A percentile compares a stretch with the other conserved stretches of the same genome.
Conservation (phyloP, 2,329 filamentous ascomycete species). For the Claviceps digitariae region DNA sequence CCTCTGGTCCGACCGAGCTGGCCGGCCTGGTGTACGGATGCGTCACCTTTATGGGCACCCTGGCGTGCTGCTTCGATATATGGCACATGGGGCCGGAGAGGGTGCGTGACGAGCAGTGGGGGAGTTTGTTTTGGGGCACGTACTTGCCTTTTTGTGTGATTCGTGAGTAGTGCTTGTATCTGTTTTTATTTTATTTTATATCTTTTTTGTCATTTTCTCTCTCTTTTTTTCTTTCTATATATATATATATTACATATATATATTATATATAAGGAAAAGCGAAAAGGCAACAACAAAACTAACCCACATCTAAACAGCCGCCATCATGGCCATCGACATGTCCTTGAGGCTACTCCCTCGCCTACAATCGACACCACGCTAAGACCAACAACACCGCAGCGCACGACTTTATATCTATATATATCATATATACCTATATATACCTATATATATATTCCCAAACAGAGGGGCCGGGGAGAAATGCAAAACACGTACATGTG, state of each 20-base stretch:
- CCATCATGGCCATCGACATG: slow-evolving; percentile 40
- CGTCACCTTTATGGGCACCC: slow-evolving; percentile 36
- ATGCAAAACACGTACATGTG: no score
- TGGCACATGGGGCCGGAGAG: slow-evolving; percentile 32
- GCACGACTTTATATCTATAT: no score
- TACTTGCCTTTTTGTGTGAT: slow-evolving; percentile 39
- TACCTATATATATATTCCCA: no score
- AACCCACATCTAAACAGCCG: slow-evolving; percentile 26
- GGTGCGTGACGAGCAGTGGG: slow-evolving; percentile 25
- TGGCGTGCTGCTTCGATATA: slow-evolving; percentile 37
- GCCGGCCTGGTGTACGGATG: slow-evolving; percentile 37
- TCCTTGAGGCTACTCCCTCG: slow-evolving; percentile 34
- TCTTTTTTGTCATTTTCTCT: no score
- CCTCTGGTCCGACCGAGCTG: slow-evolving; percentile 30
- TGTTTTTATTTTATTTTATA: background rate
- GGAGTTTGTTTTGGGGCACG: slow-evolving; percentile 31
- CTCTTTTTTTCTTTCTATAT: background rate
- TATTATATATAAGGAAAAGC: no score
- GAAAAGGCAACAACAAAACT: background rate
- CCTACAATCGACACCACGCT: slow-evolving; percentile 12
- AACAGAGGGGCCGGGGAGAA: no score
- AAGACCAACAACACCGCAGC: background rate
- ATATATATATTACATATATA: no score
- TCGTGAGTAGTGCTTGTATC: slow-evolving; percentile 27
- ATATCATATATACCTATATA: no score